phyloP scores from a whole-genome alignment of 2,329 filamentous ascomycete genomes.

The Hypoxylon sp. region DNA sequence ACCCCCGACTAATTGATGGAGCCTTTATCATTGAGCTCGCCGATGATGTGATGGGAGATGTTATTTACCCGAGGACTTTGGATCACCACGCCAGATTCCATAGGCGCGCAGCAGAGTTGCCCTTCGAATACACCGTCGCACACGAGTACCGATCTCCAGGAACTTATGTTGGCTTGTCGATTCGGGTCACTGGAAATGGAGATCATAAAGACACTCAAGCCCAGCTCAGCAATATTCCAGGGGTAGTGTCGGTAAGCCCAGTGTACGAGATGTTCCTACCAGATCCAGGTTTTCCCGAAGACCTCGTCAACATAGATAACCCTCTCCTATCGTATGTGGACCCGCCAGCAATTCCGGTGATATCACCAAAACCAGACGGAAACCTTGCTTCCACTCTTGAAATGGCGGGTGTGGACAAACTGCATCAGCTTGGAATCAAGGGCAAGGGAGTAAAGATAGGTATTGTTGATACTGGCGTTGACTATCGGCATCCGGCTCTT shows the following conservation, averaged over 20 bases:
- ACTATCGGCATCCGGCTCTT: slow-evolving; percentile 38
- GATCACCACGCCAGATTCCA: slow-evolving; percentile 30
- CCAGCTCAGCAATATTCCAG: slow-evolving; percentile 24
- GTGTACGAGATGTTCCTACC: slow-evolving; percentile 34
- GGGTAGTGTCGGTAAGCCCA: slow-evolving; percentile 36
- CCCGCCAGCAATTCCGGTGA: slow-evolving; percentile 28
- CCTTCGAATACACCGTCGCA: slow-evolving; percentile 31
- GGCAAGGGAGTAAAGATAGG: slow-evolving; percentile 42
- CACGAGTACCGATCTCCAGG: slow-evolving; percentile 36
- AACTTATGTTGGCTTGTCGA: slow-evolving; percentile 34
- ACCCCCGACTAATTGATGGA: slow-evolving; percentile 23
- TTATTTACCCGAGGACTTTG: slow-evolving; percentile 2
- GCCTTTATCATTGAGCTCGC: slow-evolving; percentile 37
- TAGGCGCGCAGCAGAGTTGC: slow-evolving; percentile 11
- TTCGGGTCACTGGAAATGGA: slow-evolving; percentile 14
- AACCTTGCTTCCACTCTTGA: slow-evolving; percentile 34
- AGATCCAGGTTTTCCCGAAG: slow-evolving; percentile 15
- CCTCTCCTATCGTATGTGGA: slow-evolving; percentile 26
- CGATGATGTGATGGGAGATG: neutral
- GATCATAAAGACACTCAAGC: slow-evolving; percentile 6
- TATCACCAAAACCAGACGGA: slow-evolving; percentile 26
- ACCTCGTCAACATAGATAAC: neutral
- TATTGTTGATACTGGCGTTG: slow-evolving; percentile 44
- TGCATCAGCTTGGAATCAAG: slow-evolving; percentile 39
- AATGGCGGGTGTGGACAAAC: slow-evolving; percentile 39